Evolutionary conservation across 768 basidiomycete species (phyloP).

Genomic region (Collybia sordida): DNA sequence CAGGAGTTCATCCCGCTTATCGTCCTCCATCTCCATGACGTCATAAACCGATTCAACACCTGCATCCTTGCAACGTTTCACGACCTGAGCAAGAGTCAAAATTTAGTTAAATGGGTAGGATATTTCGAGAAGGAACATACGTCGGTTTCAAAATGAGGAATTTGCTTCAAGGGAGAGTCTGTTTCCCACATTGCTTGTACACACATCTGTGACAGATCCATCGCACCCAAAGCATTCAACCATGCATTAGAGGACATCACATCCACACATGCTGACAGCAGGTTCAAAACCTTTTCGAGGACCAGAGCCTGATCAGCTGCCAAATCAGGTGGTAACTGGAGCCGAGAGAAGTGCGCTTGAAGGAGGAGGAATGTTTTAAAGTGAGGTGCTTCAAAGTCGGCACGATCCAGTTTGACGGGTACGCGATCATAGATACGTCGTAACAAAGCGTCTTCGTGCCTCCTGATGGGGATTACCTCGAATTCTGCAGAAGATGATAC

Average conservation of each 20-base stretch:
- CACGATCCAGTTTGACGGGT: constrained; percentile 85
- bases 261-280: constrained; percentile 93
- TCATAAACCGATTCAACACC: constrained; percentile 92
- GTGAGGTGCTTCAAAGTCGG: constrained; percentile 90
- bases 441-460: constrained; percentile 84
- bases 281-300: constrained; percentile 86
- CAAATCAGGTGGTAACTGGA: constrained; percentile 90
- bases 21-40: constrained; percentile 98
- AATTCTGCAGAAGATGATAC: constrained; percentile 97
- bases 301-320: constrained; percentile 89
- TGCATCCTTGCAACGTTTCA: constrained; percentile 82
- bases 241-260: constrained; percentile 98
- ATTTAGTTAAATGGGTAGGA: not conserved
- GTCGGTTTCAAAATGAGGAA: constrained; percentile 93
- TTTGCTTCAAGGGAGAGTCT: constrained; percentile 92
- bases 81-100: constrained; percentile 43
- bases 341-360: constrained; percentile 94
- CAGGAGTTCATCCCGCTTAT: constrained; percentile 75
- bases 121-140: constrained; percentile 36
- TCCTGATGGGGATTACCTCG: constrained; percentile 90
- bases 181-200: constrained; percentile 98
- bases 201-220: constrained; percentile 99
- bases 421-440: constrained; percentile 94
- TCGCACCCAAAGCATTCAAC: constrained; percentile 91
- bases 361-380: constrained; percentile 98